Conservation (phyloP, 1,284 basidiomycete genomes). For the Sphaerobolus stellatus region DNA sequence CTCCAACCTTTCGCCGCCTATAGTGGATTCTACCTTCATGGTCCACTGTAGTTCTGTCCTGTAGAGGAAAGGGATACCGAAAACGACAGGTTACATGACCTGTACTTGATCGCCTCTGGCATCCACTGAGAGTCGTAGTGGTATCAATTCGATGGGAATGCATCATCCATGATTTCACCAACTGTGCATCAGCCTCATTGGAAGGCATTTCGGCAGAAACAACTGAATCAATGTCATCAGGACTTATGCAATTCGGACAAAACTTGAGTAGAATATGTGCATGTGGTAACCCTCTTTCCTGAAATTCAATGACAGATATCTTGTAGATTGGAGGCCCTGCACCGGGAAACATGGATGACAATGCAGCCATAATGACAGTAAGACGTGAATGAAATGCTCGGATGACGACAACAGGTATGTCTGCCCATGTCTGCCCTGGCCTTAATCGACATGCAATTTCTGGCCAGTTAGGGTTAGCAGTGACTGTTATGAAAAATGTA, state of each 20-base stretch:
- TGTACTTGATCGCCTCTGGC: slow-evolving; percentile 11
- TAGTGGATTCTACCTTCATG: slow-evolving; percentile 28
- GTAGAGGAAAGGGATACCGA: slow-evolving; percentile 28
- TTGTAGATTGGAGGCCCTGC: slow-evolving; percentile 24
- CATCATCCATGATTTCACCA: slow-evolving; percentile 31
- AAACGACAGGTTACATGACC: slow-evolving; percentile 28
- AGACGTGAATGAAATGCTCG: slow-evolving; percentile 35
- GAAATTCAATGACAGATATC: slow-evolving; percentile 39
- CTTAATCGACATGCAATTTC: slow-evolving; percentile 31
- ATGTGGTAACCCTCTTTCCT: slow-evolving; percentile 40
- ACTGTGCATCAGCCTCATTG: slow-evolving; percentile 18
- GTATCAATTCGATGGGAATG: slow-evolving; percentile 26
- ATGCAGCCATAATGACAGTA: slow-evolving; percentile 19
- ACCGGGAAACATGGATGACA: slow-evolving; percentile 26
- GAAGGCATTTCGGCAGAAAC: slow-evolving; percentile 35
- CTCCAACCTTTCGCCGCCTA: slow-evolving; percentile 21
- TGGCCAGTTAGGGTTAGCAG: slow-evolving; percentile 39
- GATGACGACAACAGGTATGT: slow-evolving; percentile 34
- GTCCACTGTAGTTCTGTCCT: slow-evolving; percentile 23
- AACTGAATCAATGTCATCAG: slow-evolving; percentile 28
- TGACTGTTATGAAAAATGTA: slow-evolving; percentile 40
- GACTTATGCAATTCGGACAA: slow-evolving; percentile 24
- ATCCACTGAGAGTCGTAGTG: slow-evolving; percentile 13
- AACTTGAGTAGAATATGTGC: slow-evolving; percentile 37
- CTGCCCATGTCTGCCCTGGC: slow-evolving; percentile 30